Evolutionary conservation across 306 rosid genomes (phyloP), one percentile per base, ranked within the genome.

Genomic region (Ceratonia siliqua): DNA sequence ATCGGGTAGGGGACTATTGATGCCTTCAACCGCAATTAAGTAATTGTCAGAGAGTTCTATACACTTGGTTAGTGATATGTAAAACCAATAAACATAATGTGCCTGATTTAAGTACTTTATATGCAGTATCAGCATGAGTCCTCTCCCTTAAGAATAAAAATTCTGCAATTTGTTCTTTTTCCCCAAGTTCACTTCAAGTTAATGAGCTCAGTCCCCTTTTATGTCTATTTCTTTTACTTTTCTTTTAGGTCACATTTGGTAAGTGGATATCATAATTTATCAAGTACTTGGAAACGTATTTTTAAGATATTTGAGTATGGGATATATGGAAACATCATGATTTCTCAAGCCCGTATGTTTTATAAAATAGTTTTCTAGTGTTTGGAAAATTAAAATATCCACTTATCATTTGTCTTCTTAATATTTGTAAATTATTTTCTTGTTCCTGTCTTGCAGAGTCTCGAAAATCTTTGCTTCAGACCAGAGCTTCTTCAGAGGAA

Each of bases 401-500:
- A 17, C 45, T 32, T 33, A 35, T 61, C 15, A 35, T n/a, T n/a
- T 45, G 21, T 18, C 35, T 15, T 18, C n/a, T 27, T 18, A 14
- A 17, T 22, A 17, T 4, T 33, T 69, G 54, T 8, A 41, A 21
- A 15, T 25, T 56, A n/a, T 62, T 49, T 56, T 57, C 17, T 52
- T 46, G 46, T 70, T 42, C 54, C 27, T 39, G 63, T 78, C 27
- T 39, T 75, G 38, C 63, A 92, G 99, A 75, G 84, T 79, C 82
- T 22, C 83, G 84, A 17, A 92, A 88, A 79, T 72, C 78, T 41
- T 79, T 80, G 84, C 76, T 82, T 83, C 91, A 39, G 83, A 78
- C 82, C 67, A 82, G 93, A 79, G 99, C 99, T 62, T 86, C 93
- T 63, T 92, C 99, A 0, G 99, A 95, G 50, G 99, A 95, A 17